A percentile compares a stretch with the other conserved stretches of the same genome.
These are phyloP conservation scores for Tanacetum coccineum DNA, from an alignment of 129 eudicot species.

Conservation along the genomic window DNA sequence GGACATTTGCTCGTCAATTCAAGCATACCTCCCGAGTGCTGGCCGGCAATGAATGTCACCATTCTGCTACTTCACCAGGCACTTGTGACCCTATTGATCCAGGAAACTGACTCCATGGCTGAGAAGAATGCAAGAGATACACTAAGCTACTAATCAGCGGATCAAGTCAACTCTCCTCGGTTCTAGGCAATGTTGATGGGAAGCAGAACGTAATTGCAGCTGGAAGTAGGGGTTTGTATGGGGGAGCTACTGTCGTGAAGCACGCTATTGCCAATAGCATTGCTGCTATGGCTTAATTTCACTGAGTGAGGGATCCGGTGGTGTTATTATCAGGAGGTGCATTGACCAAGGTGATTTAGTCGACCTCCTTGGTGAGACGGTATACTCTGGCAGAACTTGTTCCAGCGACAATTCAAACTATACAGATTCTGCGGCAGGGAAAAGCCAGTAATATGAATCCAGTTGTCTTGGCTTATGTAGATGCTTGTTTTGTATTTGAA, in stretches of 20 bases:
- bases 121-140: no score
- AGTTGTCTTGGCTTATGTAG: no score
- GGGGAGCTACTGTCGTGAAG: slow-evolving; percentile 50
- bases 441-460: slow-evolving; percentile 13
- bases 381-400: slow-evolving; percentile 32
- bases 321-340: slow-evolving; percentile 23
- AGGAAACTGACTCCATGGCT: no score
- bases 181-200: no score
- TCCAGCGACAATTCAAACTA: slow-evolving; percentile 12
- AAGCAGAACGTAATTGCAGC: no score
- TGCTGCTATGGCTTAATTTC: slow-evolving; percentile 51
- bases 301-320: slow-evolving; percentile 4
- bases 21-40: no score
- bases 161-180: no score
- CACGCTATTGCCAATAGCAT: slow-evolving; percentile 26
- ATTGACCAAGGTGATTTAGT: slow-evolving; percentile 30
- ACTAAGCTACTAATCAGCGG: no score
- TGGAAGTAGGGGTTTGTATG: slow-evolving; percentile 63
- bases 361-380: slow-evolving; percentile 36
- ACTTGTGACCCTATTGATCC: no score
- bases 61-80: no score
- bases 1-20: no score
- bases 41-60: no score
- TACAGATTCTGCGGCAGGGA: slow-evolving; percentile 18
- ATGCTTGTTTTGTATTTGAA: slow-evolving; percentile 18